These are phyloP conservation scores for Pseudocercospora crystallina DNA, from an alignment of 2,329 filamentous ascomycete species.

Conservation along the genomic window DNA sequence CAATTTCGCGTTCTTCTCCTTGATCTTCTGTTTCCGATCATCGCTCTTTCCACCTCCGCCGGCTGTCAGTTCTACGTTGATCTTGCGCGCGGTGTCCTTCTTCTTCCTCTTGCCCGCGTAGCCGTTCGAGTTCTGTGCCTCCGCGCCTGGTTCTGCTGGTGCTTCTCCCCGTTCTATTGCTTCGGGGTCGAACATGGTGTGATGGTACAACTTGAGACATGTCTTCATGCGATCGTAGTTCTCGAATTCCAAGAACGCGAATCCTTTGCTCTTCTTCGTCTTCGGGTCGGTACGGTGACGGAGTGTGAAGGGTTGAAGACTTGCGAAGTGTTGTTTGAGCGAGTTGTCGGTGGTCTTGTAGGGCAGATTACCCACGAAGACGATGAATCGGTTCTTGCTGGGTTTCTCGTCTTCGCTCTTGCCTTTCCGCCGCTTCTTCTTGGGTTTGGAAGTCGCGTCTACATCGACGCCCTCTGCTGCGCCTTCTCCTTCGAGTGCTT, in stretches of 20 bases:
- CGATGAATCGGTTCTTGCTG: slow-evolving; percentile 65
- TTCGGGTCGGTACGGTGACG: slow-evolving; percentile 72
- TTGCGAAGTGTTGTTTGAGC: slow-evolving; percentile 73
- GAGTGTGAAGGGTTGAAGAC: slow-evolving; percentile 67
- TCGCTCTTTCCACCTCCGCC: slow-evolving; percentile 78
- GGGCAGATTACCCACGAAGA: slow-evolving; percentile 87
- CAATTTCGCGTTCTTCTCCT: slow-evolving; percentile 81
- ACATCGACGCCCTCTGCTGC: slow-evolving; percentile 18
- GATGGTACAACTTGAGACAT: slow-evolving; percentile 86
- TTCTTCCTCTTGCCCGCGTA: slow-evolving; percentile 21
- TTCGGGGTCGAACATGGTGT: slow-evolving; percentile 66
- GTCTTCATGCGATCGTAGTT: slow-evolving; percentile 88
- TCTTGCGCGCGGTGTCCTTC: slow-evolving; percentile 64
- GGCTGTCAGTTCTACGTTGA: slow-evolving; percentile 92
- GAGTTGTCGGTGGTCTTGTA: slow-evolving; percentile 72
- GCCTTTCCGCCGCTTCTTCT: slow-evolving; percentile 17
- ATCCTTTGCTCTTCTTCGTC: slow-evolving; percentile 67
- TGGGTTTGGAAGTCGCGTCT: slow-evolving; percentile 18
- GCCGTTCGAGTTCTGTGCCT: slow-evolving; percentile 10
- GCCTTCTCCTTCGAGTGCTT: slow-evolving; percentile 19
- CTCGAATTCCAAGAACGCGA: slow-evolving; percentile 87
- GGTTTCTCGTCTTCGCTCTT: slow-evolving; percentile 15
- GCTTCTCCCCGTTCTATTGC: slow-evolving; percentile 20
- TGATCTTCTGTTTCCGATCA: slow-evolving; percentile 72
- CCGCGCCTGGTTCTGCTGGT: slow-evolving; percentile 10